Base-by-base conservation (phyloP, 176 grass and related monocot genomes). In the Olyra latifolia region DNA sequence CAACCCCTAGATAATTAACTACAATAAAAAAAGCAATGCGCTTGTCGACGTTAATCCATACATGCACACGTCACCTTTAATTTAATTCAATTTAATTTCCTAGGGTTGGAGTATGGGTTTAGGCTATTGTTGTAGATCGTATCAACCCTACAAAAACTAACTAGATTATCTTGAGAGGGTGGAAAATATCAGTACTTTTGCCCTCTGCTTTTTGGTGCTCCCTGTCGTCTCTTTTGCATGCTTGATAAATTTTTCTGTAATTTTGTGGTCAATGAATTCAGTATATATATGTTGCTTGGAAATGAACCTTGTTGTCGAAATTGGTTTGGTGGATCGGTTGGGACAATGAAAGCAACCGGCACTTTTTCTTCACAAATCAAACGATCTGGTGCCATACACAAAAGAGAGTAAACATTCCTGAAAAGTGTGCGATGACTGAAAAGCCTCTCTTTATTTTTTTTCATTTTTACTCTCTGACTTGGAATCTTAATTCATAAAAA, bases 1-100 rank as follows among this genome's bases (percentile, higher is more conserved):
- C 80, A 83, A 74, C 68, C 13, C 13, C 32, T 24, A 17, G 30
- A 80, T 40, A 67, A 69, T 23, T 41, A n/a, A n/a, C 10, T 3
- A 10, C 22, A 8, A 57, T 54, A 35, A 23, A 67, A 50, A 47
- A 69, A 1, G 9, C 45, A 29, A 61, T 75, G 43, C 64, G 61
- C 17, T 52, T 61, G 42, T 41, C 9, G 8, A 25, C 10, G 58
- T 46, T 67, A 45, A 72, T 35, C 17, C 14, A 53, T 10, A 20
- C 57, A 16, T 19, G 43, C 30, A n/a, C 14, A 24, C 24, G 53
- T 52, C 27, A 14, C 16, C 25, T 70, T 70, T 48, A 44, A 6
- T 48, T 52, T 39, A 7, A 35, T 35, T 35, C 32, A 35, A 35
- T 35, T 35, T 35, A 35, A 35, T 35, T 22, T n/a, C 41, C 28